Evolutionary conservation across 306 rosid genomes (phyloP).

Genomic region (Rosa rugosa): DNA sequence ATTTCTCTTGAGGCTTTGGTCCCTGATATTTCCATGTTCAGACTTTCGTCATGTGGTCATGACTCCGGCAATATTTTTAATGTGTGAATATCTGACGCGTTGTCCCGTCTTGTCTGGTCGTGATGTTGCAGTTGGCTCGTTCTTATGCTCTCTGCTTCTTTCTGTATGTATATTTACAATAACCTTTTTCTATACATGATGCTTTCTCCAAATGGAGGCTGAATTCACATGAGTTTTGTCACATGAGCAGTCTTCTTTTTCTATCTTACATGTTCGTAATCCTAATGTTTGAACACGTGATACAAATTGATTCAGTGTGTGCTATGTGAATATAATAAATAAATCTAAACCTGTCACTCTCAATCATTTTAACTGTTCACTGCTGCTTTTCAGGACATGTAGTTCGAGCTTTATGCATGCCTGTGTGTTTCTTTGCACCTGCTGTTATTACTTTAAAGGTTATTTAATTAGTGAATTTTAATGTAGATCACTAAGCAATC

Average conservation of each 20-base stretch:
- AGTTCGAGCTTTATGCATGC: background rate
- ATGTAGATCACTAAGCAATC: conserved; percentile 72
- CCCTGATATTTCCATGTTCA: conserved; percentile 83
- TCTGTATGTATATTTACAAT: conserved; percentile 51
- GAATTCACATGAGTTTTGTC: background rate
- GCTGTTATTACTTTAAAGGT: conserved; percentile 6
- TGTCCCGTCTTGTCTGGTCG: conserved; percentile 69
- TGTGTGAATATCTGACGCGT: conserved; percentile 90
- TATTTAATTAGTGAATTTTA: conserved; percentile 28
- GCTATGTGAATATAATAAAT: background rate
- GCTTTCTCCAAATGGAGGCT: background rate
- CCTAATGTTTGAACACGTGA: background rate
- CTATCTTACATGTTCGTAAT: background rate
- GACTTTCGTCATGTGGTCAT: conserved; percentile 91
- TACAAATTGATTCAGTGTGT: background rate
- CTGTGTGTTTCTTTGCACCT: background rate
- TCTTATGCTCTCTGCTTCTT: conserved; percentile 86
- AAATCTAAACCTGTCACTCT: background rate
- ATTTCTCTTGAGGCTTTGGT: conserved; percentile 89
- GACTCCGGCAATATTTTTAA: conserved; percentile 71
- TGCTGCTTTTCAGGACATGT: background rate
- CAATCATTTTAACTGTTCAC: background rate
- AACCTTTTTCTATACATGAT: background rate
- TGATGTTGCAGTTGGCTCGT: conserved; percentile 77
- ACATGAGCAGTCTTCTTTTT: background rate